Conservation (phyloP, 78 protist genomes). For the Chrysochromulina parva region DNA sequence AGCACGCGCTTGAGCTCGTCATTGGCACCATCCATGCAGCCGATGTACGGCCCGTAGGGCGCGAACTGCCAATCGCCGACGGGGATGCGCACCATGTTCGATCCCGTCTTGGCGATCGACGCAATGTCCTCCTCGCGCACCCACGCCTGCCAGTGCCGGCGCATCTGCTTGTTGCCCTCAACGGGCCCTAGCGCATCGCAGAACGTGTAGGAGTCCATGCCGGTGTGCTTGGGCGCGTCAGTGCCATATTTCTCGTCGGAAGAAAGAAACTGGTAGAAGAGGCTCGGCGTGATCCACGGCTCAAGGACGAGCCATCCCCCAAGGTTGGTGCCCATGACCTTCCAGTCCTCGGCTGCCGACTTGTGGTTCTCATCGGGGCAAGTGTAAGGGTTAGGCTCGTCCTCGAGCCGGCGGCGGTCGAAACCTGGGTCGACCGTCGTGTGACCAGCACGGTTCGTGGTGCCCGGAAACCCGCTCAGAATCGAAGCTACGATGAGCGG, state of each 20-base stretch:
- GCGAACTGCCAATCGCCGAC: neutral
- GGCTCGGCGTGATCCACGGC: slow-evolving; percentile 30
- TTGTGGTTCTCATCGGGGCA: neutral
- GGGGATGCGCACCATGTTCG: neutral
- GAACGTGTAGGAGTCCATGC: neutral
- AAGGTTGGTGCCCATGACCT: neutral
- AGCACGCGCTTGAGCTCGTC: neutral
- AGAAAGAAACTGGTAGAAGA: slow-evolving; percentile 8
- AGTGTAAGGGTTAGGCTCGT: neutral
- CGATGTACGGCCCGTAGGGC: slow-evolving; percentile 17
- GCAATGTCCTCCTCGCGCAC: neutral
- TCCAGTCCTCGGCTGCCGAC: neutral
- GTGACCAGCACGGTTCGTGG: too few relatives aligned
- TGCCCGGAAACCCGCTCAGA: too few relatives aligned
- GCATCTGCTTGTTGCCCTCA: slow-evolving; percentile 14
- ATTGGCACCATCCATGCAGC: neutral
- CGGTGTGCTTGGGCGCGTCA: neutral
- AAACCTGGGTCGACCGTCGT: too few relatives aligned
- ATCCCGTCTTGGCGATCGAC: neutral
- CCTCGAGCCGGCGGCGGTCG: neutral
- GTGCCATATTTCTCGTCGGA: neutral
- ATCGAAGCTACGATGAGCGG: too few relatives aligned
- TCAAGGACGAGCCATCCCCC: slow-evolving; percentile 28
- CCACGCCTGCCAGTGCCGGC: slow-evolving; percentile 10
- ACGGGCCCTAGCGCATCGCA: slow-evolving; percentile 2